These are phyloP conservation scores for Penicillium sumatraense DNA, from an alignment of 2,329 filamentous ascomycete species.

Conservation along the genomic window DNA sequence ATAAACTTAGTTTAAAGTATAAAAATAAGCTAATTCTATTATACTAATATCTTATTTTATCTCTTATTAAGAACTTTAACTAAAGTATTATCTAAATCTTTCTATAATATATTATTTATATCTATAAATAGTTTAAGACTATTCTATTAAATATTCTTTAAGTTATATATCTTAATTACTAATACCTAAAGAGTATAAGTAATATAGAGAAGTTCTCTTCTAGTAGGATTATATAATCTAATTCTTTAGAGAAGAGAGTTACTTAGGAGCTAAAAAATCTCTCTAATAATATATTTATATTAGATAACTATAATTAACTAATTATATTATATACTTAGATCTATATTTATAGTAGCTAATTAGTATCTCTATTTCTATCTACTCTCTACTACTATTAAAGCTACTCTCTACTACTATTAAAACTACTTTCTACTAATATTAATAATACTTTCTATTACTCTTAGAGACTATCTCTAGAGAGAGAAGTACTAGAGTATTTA, in stretches of 20 bases:
- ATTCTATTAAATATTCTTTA: too few relatives aligned
- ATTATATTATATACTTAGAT: not conserved
- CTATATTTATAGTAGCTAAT: not conserved
- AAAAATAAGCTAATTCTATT: not conserved
- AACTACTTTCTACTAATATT: too few relatives aligned
- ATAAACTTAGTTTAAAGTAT: not conserved
- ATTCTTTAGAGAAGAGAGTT: not conserved
- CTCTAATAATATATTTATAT: conserved; percentile 7
- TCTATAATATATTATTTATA: too few relatives aligned
- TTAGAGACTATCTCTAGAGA: conserved; percentile 4
- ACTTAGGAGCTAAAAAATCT: not conserved
- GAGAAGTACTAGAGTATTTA: conserved; percentile 3
- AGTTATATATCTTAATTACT: not conserved
- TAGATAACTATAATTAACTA: not conserved
- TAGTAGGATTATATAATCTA: not conserved
- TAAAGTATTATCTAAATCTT: too few relatives aligned
- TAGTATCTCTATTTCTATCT: too few relatives aligned
- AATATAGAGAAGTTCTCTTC: too few relatives aligned
- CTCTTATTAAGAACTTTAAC: too few relatives aligned
- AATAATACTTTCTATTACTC: too few relatives aligned
- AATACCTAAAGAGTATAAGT: not conserved
- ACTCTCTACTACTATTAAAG: too few relatives aligned
- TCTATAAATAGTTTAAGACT: too few relatives aligned
- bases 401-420: too few relatives aligned
- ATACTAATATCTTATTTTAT: too few relatives aligned